Base-by-base conservation (phyloP, 352 stramenopile genomes). In the Aphanomyces cochlioides region DNA sequence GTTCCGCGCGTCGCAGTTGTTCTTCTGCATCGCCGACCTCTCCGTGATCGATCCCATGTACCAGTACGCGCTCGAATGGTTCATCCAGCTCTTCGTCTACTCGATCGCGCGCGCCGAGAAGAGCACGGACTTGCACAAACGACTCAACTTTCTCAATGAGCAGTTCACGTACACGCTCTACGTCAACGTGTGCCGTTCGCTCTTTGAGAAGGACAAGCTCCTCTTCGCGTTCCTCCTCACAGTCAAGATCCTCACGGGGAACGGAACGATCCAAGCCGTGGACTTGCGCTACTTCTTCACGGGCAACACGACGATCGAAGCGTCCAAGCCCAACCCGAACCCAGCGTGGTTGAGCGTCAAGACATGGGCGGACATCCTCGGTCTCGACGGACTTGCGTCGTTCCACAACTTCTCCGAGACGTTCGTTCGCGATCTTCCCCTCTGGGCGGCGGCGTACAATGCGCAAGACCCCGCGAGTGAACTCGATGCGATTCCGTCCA, bases 171-270 rank as follows among this genome's bases (percentile, higher is more conserved):
- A 87, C 61, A 86, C 96, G 50, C 75, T 98, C 61, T 98, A 98
- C 76, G 80, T 89, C 54, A 98, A 98, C 73, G 92, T 98, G n/a
- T 98, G 95, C 73, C 87, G 95, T 4, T 98, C 91, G 40, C 79
- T 98, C 7, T 98, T 98, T 75, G 95, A 98, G 74, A 98, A 98
- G 60, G 88, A 98, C 78, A 98, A 98, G 72, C 76, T 98, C 40
- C 78, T 98, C 5, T 98, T 98, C 69, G 93, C 89, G 28, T 98
- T 98, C 74, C 69, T 98, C 7, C 70, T 98, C 21, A 90, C 87
- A 0, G 89, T 96, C 69, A 98, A 98, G 72, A 96, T 98, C 41
- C 79, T 98, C 40, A 89, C 89, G 1, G 88, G 85, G 0, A 81
- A 89, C 38, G 81, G 78, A 1, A 74, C 75, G n/a, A 90, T 98